Evolutionary conservation across 2,329 filamentous ascomycete genomes (phyloP), one percentile per base, ranked within the genome.

Genomic region (Trichoderma hamatum): DNA sequence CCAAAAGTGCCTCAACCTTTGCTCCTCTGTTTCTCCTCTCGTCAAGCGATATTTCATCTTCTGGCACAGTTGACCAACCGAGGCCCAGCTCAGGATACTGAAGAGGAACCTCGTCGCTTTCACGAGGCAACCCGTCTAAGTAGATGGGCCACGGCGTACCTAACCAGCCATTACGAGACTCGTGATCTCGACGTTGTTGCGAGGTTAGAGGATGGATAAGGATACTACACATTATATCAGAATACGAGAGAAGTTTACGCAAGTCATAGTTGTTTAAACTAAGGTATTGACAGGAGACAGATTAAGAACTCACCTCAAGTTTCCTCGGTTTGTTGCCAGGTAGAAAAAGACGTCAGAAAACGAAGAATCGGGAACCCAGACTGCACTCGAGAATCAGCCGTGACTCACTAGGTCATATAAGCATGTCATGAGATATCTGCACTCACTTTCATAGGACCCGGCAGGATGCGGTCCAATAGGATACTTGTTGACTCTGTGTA

Each of bases 341-440:
- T 78, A 78, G 66, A 78, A 78, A 61, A 78, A 79, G 10, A 79
- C 77, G 46, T 78, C 77, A 0, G 77, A 78, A 49, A 79, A 79
- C 0, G 77, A 78, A 1, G 76, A 76, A 61, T 78, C 77, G 1
- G 77, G 77, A 9, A 78, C 77, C 77, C 77, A 79, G 52, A 78
- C 76, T 73, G 55, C 11, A 13, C 5, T 71, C 54, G 10, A 43
- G 24, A 34, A 55, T 72, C 34, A 72, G 64, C 39, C 13, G 14
- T 4, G 32, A 5, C 19, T 28, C n/a, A 30, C 14, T 36, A n/a
- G 6, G 32, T 16, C 43, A 7, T 13, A 28, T 36, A 5, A 1
- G 58, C 1, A 11, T 16, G 4, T 26, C 16, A 26, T 24, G 9
- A 21, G 9, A 3, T 3, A 51, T 39, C 10, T 49, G 13, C 28